Conservation (phyloP, 306 rosid genomes). For the Begonia peltatifolia region DNA sequence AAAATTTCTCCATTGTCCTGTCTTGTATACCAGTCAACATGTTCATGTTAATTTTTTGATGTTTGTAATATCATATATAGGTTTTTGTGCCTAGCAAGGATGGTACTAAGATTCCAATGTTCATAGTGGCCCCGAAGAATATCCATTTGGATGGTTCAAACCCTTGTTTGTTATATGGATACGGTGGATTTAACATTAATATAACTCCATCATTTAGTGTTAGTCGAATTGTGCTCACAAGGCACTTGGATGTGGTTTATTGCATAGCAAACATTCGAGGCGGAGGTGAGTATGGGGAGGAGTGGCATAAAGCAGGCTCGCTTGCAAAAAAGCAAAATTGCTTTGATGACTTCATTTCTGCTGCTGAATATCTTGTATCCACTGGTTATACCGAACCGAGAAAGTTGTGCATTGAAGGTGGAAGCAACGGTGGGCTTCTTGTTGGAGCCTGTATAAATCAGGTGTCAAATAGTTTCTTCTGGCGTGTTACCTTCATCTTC, state of each 20-base stretch:
- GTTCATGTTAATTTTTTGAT: too few relatives aligned
- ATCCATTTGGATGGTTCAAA: slow-evolving; percentile 80
- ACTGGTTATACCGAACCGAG: slow-evolving; percentile 64
- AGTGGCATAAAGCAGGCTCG: slow-evolving; percentile 96
- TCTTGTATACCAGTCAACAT: too few relatives aligned
- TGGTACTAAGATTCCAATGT: slow-evolving; percentile 72
- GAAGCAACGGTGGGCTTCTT: slow-evolving; percentile 97
- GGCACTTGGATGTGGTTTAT: slow-evolving; percentile 67
- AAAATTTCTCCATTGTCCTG: too few relatives aligned
- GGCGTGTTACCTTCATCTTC: background rate
- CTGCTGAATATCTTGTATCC: slow-evolving; percentile 80
- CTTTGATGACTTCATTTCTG: slow-evolving; percentile 86
- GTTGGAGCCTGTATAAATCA: slow-evolving; percentile 90
- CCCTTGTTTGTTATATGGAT: slow-evolving; percentile 79
- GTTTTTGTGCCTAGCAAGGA: slow-evolving; percentile 73
- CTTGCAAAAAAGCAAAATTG: slow-evolving; percentile 86
- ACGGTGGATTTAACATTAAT: slow-evolving; percentile 80
- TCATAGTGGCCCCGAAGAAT: slow-evolving; percentile 57
- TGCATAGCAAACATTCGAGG: slow-evolving; percentile 94
- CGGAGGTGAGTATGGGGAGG: slow-evolving; percentile 98
- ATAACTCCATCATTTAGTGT: slow-evolving; percentile 67
- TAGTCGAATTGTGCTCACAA: slow-evolving; percentile 52
- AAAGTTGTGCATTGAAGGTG: slow-evolving; percentile 89
- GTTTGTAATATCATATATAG: slow-evolving; percentile 12
- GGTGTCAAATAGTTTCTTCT: slow-evolving; percentile 17